phyloP scores from a whole-genome alignment of 192 early-diverging fungal genomes.

The Jimgerdemannia flammicorona region DNA sequence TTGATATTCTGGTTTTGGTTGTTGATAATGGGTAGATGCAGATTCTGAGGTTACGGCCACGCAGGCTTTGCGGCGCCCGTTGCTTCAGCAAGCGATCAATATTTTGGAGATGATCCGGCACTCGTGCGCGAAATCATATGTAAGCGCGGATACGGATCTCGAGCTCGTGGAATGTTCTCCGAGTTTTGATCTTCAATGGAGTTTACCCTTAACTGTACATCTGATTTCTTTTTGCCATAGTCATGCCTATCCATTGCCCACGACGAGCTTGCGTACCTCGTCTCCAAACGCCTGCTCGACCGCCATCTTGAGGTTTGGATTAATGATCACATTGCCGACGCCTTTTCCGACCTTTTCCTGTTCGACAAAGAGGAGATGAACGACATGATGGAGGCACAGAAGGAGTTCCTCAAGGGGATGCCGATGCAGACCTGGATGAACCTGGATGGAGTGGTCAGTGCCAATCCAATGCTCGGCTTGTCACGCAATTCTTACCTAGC shows the following conservation, averaged over 20 bases:
- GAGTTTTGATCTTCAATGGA: too few species aligned
- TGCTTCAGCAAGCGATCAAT: conserved; percentile 48
- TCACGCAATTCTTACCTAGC: neutral
- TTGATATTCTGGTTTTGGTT: neutral
- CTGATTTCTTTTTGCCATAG: conserved; percentile 33
- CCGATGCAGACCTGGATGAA: conserved; percentile 41
- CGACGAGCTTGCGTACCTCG: conserved; percentile 68
- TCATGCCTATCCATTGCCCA: conserved; percentile 63
- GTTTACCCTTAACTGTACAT: too few species aligned
- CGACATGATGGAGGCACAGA: conserved; percentile 16
- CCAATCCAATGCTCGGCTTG: neutral
- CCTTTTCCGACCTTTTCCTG: conserved; percentile 59
- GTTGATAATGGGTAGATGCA: too few species aligned
- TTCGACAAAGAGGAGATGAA: conserved; percentile 29
- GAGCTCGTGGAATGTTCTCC: too few species aligned
- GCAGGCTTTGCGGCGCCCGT: conserved; percentile 19
- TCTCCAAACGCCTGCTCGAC: conserved; percentile 50
- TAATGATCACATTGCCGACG: conserved; percentile 55
- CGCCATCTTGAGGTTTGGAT: conserved; percentile 60
- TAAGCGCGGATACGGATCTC: too few species aligned
- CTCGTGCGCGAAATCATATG: conserved; percentile 35
- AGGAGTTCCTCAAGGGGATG: conserved; percentile 11
- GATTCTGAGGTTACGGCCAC: conserved; percentile 1
- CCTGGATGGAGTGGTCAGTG: conserved; percentile 37
- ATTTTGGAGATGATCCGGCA: conserved; percentile 54